A percentile compares a stretch with the other conserved stretches of the same genome.
Evolutionary conservation across 257 asterid genomes (phyloP).

Genomic region (Salvia hispanica): DNA sequence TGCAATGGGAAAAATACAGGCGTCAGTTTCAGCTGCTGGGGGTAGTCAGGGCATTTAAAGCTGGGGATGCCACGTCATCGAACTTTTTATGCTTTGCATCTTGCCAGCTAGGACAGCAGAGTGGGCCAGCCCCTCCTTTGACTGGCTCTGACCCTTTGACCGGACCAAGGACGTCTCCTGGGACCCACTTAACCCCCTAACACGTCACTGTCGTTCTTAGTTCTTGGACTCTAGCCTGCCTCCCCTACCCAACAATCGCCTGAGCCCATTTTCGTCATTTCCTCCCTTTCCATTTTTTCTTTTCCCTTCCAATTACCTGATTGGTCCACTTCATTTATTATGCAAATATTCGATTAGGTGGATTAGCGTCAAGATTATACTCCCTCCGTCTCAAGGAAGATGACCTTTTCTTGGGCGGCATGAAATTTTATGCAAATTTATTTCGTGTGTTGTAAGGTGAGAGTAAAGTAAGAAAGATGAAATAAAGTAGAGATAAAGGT

Average conservation of each 20-base stretch:
- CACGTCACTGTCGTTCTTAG: slow-evolving; percentile 54
- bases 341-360: too few species aligned
- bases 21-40: slow-evolving; percentile 23
- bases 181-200: slow-evolving; percentile 45
- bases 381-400: too few species aligned
- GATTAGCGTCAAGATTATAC: too few species aligned
- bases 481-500: too few species aligned
- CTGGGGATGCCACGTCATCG: slow-evolving; percentile 41
- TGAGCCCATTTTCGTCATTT: slow-evolving; percentile 18
- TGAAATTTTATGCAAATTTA: too few species aligned
- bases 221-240: slow-evolving; percentile 65
- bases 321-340: background rate
- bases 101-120: slow-evolving; percentile 49
- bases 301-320: background rate
- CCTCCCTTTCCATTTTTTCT: background rate
- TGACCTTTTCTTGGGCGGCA: too few species aligned
- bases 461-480: too few species aligned
- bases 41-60: slow-evolving; percentile 36
- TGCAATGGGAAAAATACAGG: slow-evolving; percentile 11
- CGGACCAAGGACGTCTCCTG: slow-evolving; percentile 41
- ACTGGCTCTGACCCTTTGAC: slow-evolving; percentile 49
- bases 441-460: too few species aligned
- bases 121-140: slow-evolving; percentile 49
- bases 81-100: slow-evolving; percentile 30
- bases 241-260: slow-evolving; percentile 17